phyloP scores from a whole-genome alignment of 2,329 filamentous ascomycete species.

The Leptographium procerum region DNA sequence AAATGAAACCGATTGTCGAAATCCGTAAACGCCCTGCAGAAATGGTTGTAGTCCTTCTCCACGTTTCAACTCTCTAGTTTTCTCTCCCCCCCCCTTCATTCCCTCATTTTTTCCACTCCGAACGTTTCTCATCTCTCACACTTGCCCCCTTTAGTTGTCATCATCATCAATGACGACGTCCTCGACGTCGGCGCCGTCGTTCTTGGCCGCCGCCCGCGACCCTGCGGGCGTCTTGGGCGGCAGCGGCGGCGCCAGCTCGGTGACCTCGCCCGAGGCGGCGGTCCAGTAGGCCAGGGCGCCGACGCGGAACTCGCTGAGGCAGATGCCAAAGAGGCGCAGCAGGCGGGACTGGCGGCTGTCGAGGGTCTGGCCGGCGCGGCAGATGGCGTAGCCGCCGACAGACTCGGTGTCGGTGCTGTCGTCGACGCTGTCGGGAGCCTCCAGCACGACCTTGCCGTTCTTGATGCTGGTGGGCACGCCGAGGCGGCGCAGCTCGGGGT shows the following conservation, averaged over 20 bases:
- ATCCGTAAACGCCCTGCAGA: neutral
- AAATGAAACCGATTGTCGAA: neutral
- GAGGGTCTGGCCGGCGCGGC: slow-evolving; percentile 71
- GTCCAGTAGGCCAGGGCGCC: slow-evolving; percentile 65
- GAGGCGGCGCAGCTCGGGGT: slow-evolving; percentile 80
- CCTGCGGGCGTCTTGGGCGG: neutral
- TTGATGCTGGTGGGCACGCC: slow-evolving; percentile 82
- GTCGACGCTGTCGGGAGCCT: slow-evolving; percentile 14
- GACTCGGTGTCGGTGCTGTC: slow-evolving; percentile 29
- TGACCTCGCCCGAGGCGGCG: slow-evolving; percentile 46
- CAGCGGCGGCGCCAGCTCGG: slow-evolving; percentile 31
- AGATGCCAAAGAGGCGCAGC: slow-evolving; percentile 86
- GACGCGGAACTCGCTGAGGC: slow-evolving; percentile 82
- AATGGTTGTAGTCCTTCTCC: neutral
- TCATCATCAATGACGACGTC: slow-evolving; percentile 4
- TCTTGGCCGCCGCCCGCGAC: neutral
- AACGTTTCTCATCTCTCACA: too few species aligned
- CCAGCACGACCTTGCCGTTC: slow-evolving; percentile 75
- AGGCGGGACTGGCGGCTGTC: slow-evolving; percentile 88
- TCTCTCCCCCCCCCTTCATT: too few species aligned
- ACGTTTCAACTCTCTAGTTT: neutral
- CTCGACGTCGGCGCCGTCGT: neutral
- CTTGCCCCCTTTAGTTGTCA: too few species aligned
- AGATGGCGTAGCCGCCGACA: slow-evolving; percentile 57
- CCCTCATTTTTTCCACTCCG: too few species aligned